Conservation (phyloP, 1,284 basidiomycete species). For the Cutaneotrichosporon spelunceum region DNA sequence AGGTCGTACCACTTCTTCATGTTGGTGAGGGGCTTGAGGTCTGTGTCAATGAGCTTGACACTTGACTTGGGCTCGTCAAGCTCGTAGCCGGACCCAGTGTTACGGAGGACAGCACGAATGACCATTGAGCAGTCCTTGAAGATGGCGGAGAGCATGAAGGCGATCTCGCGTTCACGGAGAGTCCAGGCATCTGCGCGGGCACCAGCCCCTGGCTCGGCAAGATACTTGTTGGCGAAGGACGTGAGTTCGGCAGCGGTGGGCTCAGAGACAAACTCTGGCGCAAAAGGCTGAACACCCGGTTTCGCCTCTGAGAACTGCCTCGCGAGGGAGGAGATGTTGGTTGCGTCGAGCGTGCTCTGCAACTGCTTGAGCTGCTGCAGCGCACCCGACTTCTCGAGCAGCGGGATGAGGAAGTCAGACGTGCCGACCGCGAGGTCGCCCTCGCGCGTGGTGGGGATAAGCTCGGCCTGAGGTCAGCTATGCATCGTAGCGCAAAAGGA, state of each 20-base stretch:
- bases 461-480: constrained; percentile 24
- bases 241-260: constrained; percentile 61
- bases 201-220: constrained; percentile 35
- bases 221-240: constrained; percentile 60
- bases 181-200: constrained; percentile 27
- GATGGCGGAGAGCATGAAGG: constrained; percentile 81
- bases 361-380: constrained; percentile 62
- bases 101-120: constrained; percentile 50
- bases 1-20: constrained; percentile 69
- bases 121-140: constrained; percentile 96
- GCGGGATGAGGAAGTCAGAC: constrained; percentile 53
- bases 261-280: constrained; percentile 43
- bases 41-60: constrained; percentile 77
- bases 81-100: constrained; percentile 16
- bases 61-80: constrained; percentile 31
- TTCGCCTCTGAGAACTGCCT: constrained; percentile 25
- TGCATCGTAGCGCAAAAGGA: background rate
- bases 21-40: constrained; percentile 69
- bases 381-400: constrained; percentile 59
- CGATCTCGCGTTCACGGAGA: constrained; percentile 55
- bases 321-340: constrained; percentile 62
- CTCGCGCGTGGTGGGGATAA: constrained; percentile 18
- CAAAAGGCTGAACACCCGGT: constrained; percentile 31
- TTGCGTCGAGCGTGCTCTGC: constrained; percentile 72
- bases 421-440: constrained; percentile 17